Evolutionary conservation across 2,329 filamentous ascomycete species (phyloP).

Genomic region (Neofusicoccum sp.): DNA sequence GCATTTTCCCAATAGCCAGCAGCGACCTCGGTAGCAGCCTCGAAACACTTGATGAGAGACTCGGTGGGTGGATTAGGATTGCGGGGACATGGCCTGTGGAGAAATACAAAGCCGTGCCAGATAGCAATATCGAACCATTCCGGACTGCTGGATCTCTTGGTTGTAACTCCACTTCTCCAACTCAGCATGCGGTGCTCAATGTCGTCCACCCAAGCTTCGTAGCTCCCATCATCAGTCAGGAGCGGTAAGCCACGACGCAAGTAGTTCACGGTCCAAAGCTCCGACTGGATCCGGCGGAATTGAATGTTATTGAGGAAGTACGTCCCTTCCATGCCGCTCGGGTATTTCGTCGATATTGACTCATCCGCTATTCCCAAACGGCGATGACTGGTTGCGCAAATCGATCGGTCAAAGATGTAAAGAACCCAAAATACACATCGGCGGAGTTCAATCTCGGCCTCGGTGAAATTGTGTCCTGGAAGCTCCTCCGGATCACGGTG

Average conservation of each 20-base stretch:
- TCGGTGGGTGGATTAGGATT: conserved; percentile 4
- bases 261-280: conserved; percentile 22
- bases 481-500: conserved; percentile 20
- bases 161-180: neutral
- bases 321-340: conserved; percentile 6
- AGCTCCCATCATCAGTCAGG: conserved; percentile 10
- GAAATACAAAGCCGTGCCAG: conserved; percentile 17
- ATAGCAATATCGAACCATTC: conserved; percentile 17
- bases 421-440: conserved; percentile 18
- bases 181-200: conserved; percentile 14
- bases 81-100: conserved; percentile 15
- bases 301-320: conserved; percentile 20
- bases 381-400: conserved; percentile 19
- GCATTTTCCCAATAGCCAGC: conserved; percentile 17
- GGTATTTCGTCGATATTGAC: conserved; percentile 22
- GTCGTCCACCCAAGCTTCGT: conserved; percentile 8
- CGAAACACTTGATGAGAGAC: conserved; percentile 16
- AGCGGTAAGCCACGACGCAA: conserved; percentile 8
- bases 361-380: conserved; percentile 16
- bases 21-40: conserved; percentile 14
- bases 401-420: conserved; percentile 19
- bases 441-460: conserved; percentile 1
- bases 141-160: neutral
- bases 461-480: neutral
- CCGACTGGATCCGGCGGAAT: conserved; percentile 18